Conservation (phyloP, 2,329 filamentous ascomycete species). For the Zymoseptoria passerinii region DNA sequence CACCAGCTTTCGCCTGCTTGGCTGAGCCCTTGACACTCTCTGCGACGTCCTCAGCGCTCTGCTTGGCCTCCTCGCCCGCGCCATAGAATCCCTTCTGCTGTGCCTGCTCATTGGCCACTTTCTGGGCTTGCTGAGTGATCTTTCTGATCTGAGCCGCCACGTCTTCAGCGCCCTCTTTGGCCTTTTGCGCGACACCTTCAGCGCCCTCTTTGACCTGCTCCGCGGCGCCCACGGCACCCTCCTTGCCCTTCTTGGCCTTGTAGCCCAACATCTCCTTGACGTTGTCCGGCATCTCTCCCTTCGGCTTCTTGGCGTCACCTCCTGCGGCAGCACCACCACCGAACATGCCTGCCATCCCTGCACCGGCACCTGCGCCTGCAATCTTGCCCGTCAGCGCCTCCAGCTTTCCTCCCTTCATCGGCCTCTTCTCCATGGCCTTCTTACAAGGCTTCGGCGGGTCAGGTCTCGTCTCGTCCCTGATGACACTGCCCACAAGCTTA, state of each 20-base stretch:
- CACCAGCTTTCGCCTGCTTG: background rate
- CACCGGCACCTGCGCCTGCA: background rate
- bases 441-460: conserved; percentile 21
- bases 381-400: conserved; percentile 16
- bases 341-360: conserved; percentile 2
- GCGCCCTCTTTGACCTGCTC: conserved; percentile 10
- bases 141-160: background rate
- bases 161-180: conserved; percentile 2
- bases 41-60: background rate
- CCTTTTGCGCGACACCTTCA: conserved; percentile 9
- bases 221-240: conserved; percentile 4
- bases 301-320: conserved; percentile 4
- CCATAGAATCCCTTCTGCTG: background rate
- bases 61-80: background rate
- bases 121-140: background rate
- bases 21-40: background rate
- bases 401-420: conserved; percentile 24
- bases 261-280: conserved; percentile 14
- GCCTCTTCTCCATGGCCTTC: conserved; percentile 25
- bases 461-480: conserved; percentile 13
- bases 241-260: conserved; percentile 1
- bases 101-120: background rate
- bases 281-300: conserved; percentile 15
- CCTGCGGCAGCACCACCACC: conserved; percentile 6
- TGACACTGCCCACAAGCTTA: conserved; percentile 18